Evolutionary conservation across 75 land plant species (phyloP), one percentile per base, ranked within the genome.

Genomic region (Pinus taeda): DNA sequence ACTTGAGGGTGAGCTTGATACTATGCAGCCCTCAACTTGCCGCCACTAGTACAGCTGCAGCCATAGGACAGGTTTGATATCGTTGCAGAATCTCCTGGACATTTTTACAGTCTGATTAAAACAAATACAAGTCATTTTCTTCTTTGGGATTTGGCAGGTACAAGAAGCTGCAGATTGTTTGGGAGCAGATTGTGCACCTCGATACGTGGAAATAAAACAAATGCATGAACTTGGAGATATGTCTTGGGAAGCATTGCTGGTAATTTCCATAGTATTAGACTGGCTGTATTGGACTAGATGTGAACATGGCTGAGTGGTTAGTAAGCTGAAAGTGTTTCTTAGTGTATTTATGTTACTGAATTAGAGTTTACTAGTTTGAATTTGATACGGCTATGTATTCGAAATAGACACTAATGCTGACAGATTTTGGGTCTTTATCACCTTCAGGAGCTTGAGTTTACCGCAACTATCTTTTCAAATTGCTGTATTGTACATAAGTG

Each of bases 91-190:
- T 2, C 9, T 49, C 55, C 55, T 49, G 55, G 55, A 49, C 9
- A 49, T 9, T 49, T 49, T 49, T 49, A 60, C 11, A 63, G 13
- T 4, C 17, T 74, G 71, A 15, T 55, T 29, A 37, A 74, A 74
- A 63, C 59, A 4, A 11, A 55, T 60, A 55, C 21, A 29, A 55
- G 61, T 13, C 7, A 3, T 59, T 64, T 60, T 74, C 70, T n/a
- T 60, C 33, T 55, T 74, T 42, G 37, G 30, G 33, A 56, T 21
- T 75, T 78, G 21, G 57, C 76, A 96, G 98, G 88, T 93, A 24
- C 98, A 96, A 84, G 97, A 91, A 76, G 98, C 98, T 79, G 98
- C 98, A 57, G 94, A 93, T 80, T 91, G 97, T 79, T 82, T 95
- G 83, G 97, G 92, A 57, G 98, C 90, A 49, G 90, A 93, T 71